Percentiles rank a stretch among this genome's conserved stretches.
Evolutionary conservation across 345 rosid species (phyloP).

Genomic region (Syzygium aromaticum): DNA sequence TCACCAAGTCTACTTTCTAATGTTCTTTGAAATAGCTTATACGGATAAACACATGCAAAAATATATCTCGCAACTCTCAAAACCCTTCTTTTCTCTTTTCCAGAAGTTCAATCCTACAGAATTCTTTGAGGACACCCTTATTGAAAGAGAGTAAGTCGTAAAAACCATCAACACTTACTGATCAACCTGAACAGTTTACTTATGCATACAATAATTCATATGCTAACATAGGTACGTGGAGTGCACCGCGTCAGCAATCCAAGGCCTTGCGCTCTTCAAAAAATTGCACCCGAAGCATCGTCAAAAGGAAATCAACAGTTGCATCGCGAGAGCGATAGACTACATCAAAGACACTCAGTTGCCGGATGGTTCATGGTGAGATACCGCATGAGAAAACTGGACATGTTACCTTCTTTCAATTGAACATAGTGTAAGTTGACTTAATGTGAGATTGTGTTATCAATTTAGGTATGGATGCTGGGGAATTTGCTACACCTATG

Average conservation of each 20-base stretch:
- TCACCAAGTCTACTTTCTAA: neutral
- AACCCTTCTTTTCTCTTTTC: neutral
- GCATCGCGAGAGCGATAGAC: constrained; percentile 8
- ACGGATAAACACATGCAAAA: neutral
- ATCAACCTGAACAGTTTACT: neutral
- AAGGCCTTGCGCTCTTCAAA: constrained; percentile 30
- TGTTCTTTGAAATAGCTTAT: neutral
- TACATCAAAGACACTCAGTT: constrained; percentile 35
- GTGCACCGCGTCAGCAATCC: constrained; percentile 39
- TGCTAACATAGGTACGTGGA: constrained; percentile 32
- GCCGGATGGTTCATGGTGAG: constrained; percentile 44
- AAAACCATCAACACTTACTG: neutral
- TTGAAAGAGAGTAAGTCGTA: constrained; percentile 38
- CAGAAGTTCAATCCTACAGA: constrained; percentile 46
- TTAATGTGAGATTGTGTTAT: neutral
- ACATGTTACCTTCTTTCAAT: neutral
- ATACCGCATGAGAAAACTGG: neutral
- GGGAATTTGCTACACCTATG: constrained; percentile 67
- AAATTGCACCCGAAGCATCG: constrained; percentile 31
- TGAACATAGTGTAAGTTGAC: neutral
- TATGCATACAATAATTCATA: neutral
- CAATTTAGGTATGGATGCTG: constrained; percentile 46
- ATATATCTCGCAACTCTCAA: neutral
- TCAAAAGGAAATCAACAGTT: constrained; percentile 20
- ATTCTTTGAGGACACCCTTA: constrained; percentile 35